These are phyloP conservation scores for Spencermartinsiella europaea DNA, from an alignment of 805 yeast genomes.

Conservation along the genomic window DNA sequence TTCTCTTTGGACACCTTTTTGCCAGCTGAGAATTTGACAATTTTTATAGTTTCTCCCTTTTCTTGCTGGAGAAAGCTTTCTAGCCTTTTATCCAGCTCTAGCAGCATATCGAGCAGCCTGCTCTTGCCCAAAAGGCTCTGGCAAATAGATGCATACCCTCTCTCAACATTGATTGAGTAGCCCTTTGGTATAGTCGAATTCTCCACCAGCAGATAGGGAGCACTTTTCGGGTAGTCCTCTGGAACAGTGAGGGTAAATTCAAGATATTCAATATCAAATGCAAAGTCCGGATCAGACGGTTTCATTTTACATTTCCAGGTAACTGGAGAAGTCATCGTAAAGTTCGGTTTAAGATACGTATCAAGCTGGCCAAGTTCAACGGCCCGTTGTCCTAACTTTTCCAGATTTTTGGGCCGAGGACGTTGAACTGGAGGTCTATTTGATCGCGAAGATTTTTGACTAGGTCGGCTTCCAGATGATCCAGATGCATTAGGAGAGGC, in stretches of 20 bases:
- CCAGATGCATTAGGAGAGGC: not conserved
- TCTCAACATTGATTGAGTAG: constrained; percentile 58
- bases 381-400: constrained; percentile 6
- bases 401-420: constrained; percentile 12
- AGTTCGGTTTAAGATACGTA: not conserved
- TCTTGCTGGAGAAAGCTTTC: constrained; percentile 56
- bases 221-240: constrained; percentile 44
- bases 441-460: constrained; percentile 4
- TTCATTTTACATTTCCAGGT: constrained; percentile 10
- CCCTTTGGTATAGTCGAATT: constrained; percentile 70
- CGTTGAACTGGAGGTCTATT: constrained; percentile 10
- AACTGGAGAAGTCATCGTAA: not conserved
- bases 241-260: constrained; percentile 54
- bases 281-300: constrained; percentile 72
- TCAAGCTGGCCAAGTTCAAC: constrained; percentile 6
- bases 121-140: constrained; percentile 26
- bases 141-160: constrained; percentile 51
- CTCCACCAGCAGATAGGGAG: constrained; percentile 51
- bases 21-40: constrained; percentile 37
- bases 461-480: not conserved
- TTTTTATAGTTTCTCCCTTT: constrained; percentile 56
- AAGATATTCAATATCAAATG: constrained; percentile 54
- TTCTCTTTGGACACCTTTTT: constrained; percentile 1
- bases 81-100: constrained; percentile 51
- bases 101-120: constrained; percentile 50